Evolutionary conservation across 2,329 filamentous ascomycete genomes (phyloP).

Genomic region (Epichloe scottii): DNA sequence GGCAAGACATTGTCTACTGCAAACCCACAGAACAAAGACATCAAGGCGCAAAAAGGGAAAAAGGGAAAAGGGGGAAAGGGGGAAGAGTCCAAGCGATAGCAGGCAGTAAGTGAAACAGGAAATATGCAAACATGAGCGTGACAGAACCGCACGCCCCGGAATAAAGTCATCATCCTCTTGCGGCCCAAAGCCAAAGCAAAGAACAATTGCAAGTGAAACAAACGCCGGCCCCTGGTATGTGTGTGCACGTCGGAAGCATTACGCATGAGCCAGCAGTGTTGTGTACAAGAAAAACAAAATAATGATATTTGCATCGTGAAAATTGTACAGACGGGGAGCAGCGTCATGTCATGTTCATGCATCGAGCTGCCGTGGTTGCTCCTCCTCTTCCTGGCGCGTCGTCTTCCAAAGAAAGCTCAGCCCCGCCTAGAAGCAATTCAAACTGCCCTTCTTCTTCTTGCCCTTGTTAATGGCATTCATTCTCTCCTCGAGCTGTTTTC

Average conservation of each 20-base stretch:
- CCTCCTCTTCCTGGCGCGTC: slow-evolving; percentile 1
- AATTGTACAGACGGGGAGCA: background rate
- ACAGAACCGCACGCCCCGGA: background rate
- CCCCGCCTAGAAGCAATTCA: slow-evolving; percentile 80
- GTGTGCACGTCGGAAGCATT: background rate
- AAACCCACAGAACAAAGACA: background rate
- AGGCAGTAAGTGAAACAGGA: too few species aligned
- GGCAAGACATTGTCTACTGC: too few species aligned
- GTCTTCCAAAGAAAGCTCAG: slow-evolving; percentile 10
- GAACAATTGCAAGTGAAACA: background rate
- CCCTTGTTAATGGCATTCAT: slow-evolving; percentile 82
- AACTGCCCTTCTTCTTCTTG: slow-evolving; percentile 89
- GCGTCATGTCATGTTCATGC: background rate
- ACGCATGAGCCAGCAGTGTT: background rate
- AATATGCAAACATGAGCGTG: background rate
- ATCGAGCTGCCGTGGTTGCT: background rate
- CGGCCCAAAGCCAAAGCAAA: background rate
- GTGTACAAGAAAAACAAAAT: background rate
- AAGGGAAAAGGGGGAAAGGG: background rate
- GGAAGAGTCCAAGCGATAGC: too few species aligned
- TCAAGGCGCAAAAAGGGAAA: background rate
- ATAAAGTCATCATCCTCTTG: background rate
- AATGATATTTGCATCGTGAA: background rate
- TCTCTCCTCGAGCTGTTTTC: slow-evolving; percentile 80
- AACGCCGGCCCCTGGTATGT: background rate